phyloP scores from a whole-genome alignment of 768 basidiomycete genomes.

The Galerina sulciceps region DNA sequence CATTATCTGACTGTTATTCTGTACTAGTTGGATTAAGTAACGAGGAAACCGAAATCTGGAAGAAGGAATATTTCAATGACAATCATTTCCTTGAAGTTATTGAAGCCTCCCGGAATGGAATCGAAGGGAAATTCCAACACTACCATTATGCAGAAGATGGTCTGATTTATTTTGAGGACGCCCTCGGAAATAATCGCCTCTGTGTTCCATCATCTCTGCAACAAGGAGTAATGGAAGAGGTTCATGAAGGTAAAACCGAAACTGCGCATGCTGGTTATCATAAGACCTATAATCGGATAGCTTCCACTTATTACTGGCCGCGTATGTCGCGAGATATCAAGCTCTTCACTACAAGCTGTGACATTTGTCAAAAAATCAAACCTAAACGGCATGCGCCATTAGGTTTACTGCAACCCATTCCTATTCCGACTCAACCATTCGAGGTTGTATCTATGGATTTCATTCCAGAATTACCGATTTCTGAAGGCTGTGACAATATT shows the following conservation, averaged over 20 bases:
- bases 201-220: conserved; percentile 28
- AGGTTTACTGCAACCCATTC: conserved; percentile 38
- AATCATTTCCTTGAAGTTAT: not conserved
- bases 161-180: conserved; percentile 29
- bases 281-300: conserved; percentile 26
- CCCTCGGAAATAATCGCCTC: conserved; percentile 22
- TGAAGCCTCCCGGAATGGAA: not conserved
- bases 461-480: conserved; percentile 35
- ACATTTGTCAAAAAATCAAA: conserved; percentile 32
- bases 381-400: conserved; percentile 27
- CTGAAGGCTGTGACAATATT: conserved; percentile 30
- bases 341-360: conserved; percentile 23
- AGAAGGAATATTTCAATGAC: not conserved
- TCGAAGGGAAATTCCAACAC: not conserved
- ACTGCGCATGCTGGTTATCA: conserved; percentile 32
- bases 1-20: not conserved
- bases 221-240: conserved; percentile 24
- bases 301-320: conserved; percentile 33
- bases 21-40: not conserved
- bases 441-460: conserved; percentile 37
- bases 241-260: conserved; percentile 26
- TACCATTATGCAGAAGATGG: conserved; percentile 6
- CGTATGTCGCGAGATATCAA: conserved; percentile 29
- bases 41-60: not conserved
- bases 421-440: conserved; percentile 35